phyloP scores from a whole-genome alignment of 768 basidiomycete species.

The Tephrocybe sp. region DNA sequence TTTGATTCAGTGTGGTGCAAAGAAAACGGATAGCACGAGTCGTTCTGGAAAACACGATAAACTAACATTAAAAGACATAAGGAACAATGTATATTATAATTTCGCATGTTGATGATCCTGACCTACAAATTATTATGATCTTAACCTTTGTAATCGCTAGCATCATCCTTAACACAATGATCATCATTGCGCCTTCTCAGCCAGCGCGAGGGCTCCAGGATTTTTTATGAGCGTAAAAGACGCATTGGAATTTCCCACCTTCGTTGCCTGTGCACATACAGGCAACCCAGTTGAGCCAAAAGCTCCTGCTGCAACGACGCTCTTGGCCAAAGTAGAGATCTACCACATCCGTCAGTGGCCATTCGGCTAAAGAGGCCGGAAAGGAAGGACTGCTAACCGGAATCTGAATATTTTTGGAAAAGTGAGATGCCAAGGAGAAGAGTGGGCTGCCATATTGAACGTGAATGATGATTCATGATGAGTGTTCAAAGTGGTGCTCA shows the following conservation, averaged over 20 bases:
- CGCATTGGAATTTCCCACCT: conserved; percentile 35
- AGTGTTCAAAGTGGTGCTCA: conserved; percentile 19
- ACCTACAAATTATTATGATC: no score
- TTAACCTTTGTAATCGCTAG: no score
- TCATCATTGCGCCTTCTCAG: no score
- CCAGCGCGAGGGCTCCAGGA: conserved; percentile 42
- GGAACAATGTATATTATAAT: no score
- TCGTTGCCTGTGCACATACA: conserved; percentile 38
- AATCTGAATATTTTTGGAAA: conserved; percentile 42
- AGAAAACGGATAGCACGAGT: no score
- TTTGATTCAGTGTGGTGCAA: no score
- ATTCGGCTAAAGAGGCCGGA: background rate
- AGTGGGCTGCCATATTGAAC: conserved; percentile 30
- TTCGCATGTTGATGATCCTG: no score
- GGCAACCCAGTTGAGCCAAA: conserved; percentile 54
- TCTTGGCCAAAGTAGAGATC: conserved; percentile 53
- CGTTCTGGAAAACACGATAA: no score
- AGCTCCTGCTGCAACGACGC: conserved; percentile 52
- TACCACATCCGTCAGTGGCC: conserved; percentile 29
- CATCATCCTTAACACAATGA: no score
- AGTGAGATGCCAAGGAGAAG: conserved; percentile 33
- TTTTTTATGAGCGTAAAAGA: conserved; percentile 61
- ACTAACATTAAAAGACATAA: no score
- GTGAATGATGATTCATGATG: background rate
- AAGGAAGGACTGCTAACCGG: conserved; percentile 31